phyloP scores from a whole-genome alignment of 805 yeast species.

The Cyberlindnera mycetangii region DNA sequence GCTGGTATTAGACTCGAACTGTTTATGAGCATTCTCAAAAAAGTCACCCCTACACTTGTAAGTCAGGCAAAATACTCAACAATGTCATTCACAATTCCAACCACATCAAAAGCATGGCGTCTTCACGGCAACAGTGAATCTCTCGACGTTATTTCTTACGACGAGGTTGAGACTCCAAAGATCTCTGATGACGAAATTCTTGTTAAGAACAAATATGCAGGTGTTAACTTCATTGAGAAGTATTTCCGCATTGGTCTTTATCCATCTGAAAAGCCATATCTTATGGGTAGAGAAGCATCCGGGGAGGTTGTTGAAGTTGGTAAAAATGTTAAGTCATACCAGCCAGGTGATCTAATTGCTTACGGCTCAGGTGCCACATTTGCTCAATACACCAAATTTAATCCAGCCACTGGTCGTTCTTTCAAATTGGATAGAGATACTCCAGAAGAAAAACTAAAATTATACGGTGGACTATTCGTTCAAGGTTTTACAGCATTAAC shows the following conservation, averaged over 20 bases:
- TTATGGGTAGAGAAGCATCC: constrained; percentile 71
- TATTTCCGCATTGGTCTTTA: constrained; percentile 82
- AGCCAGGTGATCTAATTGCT: constrained; percentile 71
- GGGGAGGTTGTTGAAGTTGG: constrained; percentile 72
- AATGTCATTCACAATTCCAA: constrained; percentile 41
- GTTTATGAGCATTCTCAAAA: neutral
- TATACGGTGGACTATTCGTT: constrained; percentile 57
- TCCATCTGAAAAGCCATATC: constrained; percentile 55
- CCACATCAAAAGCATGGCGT: constrained; percentile 52
- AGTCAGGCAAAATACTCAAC: constrained; percentile 1
- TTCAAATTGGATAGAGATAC: constrained; percentile 47
- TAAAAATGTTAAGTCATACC: constrained; percentile 45
- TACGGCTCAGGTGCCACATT: constrained; percentile 53
- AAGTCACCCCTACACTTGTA: neutral
- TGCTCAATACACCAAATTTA: constrained; percentile 66
- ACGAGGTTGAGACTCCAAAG: constrained; percentile 55
- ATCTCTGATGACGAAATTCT: constrained; percentile 56
- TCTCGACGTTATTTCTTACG: constrained; percentile 47
- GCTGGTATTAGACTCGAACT: no score
- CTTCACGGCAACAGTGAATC: constrained; percentile 47
- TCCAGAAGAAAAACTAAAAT: constrained; percentile 47
- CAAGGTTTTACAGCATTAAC: constrained; percentile 83
- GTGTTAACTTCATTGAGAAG: constrained; percentile 78
- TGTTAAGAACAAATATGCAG: constrained; percentile 72
- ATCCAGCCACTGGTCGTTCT: constrained; percentile 32